phyloP scores from a whole-genome alignment of 1,284 basidiomycete species.

The Apiotrichum gracile region DNA sequence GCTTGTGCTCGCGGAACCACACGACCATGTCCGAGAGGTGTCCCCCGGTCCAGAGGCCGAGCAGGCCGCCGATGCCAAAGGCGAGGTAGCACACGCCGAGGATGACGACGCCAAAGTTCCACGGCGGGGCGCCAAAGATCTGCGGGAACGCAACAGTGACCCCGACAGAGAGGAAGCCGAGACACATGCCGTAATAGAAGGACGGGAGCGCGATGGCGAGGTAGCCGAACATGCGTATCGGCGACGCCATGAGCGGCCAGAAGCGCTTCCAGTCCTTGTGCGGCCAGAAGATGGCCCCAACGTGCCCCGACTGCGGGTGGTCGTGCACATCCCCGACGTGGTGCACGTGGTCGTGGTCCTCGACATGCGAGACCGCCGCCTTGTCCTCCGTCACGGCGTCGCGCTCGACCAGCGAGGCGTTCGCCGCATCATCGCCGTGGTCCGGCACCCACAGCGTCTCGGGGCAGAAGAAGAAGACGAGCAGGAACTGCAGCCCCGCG shows the following conservation, averaged over 20 bases:
- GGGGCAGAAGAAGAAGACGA: constrained; percentile 33
- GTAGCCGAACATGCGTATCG: constrained; percentile 30
- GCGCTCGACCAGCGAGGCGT: neutral
- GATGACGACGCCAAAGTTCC: constrained; percentile 30
- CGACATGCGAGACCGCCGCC: neutral
- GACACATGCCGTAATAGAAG: constrained; percentile 40
- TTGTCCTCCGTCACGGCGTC: neutral
- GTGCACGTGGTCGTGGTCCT: neutral
- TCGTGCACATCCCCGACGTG: neutral
- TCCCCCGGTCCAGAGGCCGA: constrained; percentile 43
- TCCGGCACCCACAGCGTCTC: constrained; percentile 46
- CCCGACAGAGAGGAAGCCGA: constrained; percentile 38
- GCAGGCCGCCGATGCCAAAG: constrained; percentile 33
- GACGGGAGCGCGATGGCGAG: constrained; percentile 28
- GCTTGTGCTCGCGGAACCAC: constrained; percentile 26
- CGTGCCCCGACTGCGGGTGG: neutral
- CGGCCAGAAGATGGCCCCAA: constrained; percentile 38
- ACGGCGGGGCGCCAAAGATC: constrained; percentile 37
- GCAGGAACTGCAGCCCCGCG: constrained; percentile 10
- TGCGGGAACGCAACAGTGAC: constrained; percentile 40
- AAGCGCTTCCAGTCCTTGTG: constrained; percentile 37
- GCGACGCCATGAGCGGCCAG: constrained; percentile 22
- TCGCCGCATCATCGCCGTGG: too few species aligned
- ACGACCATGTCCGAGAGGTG: constrained; percentile 34
- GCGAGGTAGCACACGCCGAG: constrained; percentile 41